Evolutionary conservation across 2,329 filamentous ascomycete genomes (phyloP).

Genomic region (Thermoascus crustaceus): DNA sequence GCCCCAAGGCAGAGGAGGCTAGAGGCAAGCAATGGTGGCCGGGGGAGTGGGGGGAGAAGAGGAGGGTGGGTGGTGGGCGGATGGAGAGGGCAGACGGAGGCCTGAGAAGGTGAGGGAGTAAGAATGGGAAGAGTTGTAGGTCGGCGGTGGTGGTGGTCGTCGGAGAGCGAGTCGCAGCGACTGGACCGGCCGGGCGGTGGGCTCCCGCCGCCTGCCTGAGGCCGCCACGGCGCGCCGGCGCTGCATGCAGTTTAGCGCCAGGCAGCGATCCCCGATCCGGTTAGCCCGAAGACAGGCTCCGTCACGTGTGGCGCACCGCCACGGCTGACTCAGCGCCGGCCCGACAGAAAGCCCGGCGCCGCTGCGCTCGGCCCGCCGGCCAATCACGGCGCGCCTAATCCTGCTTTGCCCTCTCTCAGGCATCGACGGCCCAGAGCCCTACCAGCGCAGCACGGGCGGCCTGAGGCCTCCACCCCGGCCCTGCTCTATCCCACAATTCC

Average conservation of each 20-base stretch:
- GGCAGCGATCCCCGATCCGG: too few species aligned
- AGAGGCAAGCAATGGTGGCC: conserved; percentile 25
- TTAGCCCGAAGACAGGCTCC: too few species aligned
- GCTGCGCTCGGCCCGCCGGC: conserved; percentile 4
- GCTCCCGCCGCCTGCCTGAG: conserved; percentile 19
- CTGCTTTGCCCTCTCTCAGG: conserved; percentile 13
- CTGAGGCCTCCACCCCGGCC: background rate
- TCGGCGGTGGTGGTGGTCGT: conserved; percentile 18
- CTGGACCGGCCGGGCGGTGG: conserved; percentile 13
- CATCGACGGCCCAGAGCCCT: conserved; percentile 3
- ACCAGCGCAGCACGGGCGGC: background rate
- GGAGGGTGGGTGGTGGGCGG: conserved; percentile 20
- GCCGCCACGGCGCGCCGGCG: conserved; percentile 11
- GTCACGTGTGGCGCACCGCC: too few species aligned
- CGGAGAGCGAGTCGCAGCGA: conserved; percentile 19
- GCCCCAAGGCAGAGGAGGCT: conserved; percentile 34
- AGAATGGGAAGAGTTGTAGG: conserved; percentile 24
- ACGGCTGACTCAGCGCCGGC: background rate
- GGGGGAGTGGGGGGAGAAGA: conserved; percentile 14
- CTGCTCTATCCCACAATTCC: conserved; percentile 15
- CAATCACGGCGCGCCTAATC: conserved; percentile 18
- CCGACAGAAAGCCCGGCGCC: background rate
- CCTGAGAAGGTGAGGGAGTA: conserved; percentile 26
- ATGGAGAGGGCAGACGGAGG: conserved; percentile 25
- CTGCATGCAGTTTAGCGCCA: too few species aligned